phyloP scores from a whole-genome alignment of 2,329 filamentous ascomycete genomes.

The Calycina herbarum region DNA sequence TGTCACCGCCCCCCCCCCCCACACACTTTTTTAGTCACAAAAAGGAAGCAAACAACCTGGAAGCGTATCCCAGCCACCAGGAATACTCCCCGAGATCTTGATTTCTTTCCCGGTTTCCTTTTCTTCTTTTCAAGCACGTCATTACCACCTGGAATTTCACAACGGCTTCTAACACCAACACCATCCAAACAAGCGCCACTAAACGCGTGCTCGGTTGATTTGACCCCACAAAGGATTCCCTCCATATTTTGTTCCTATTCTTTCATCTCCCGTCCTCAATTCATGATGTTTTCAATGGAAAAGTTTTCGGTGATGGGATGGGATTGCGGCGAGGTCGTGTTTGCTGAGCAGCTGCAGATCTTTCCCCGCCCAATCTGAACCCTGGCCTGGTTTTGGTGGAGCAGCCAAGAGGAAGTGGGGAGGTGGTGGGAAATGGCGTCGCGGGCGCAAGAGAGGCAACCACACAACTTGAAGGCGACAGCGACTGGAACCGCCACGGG shows the following conservation, averaged over 20 bases:
- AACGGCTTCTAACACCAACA: no score
- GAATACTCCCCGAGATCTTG: no score
- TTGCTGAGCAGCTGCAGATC: neutral
- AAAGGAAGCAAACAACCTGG: no score
- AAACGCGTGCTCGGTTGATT: neutral
- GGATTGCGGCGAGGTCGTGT: neutral
- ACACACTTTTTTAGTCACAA: no score
- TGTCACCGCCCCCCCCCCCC: no score
- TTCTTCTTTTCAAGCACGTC: no score
- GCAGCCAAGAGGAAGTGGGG: neutral
- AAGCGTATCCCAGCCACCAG: no score
- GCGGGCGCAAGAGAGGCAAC: no score
- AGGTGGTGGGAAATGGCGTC: neutral
- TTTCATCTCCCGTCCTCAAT: no score
- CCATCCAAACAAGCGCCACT: neutral
- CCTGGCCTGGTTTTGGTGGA: neutral
- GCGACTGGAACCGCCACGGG: neutral
- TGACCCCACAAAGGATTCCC: neutral
- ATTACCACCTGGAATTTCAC: no score
- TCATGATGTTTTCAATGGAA: neutral
- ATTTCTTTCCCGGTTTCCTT: no score
- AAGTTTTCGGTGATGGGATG: neutral
- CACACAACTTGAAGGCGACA: neutral
- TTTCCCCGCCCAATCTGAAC: neutral
- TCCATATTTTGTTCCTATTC: neutral